Conservation (phyloP, 495 filamentous ascomycete genomes). For the Filosporella fistucella region DNA sequence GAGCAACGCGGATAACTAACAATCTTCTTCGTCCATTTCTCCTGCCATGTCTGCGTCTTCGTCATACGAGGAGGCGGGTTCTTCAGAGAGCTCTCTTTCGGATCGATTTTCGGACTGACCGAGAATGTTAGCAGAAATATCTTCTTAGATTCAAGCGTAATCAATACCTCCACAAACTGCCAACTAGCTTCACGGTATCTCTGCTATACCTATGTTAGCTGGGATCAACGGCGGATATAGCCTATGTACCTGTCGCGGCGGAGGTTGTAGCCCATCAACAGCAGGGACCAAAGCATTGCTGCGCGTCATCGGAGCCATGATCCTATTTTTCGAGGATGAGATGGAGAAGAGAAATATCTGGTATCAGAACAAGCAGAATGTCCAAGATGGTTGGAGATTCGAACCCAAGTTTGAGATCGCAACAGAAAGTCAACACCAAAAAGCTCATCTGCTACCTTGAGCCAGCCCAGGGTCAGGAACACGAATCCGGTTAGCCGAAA, state of each 20-base stretch:
- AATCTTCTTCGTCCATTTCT: constrained; percentile 8
- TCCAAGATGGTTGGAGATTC: no score
- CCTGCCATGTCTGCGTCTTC: constrained; percentile 17
- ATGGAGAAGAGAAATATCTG: no score
- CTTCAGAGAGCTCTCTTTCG: constrained; percentile 19
- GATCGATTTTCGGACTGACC: constrained; percentile 16
- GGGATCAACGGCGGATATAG: no score
- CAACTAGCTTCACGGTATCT: constrained; percentile 23
- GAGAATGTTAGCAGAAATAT: neutral
- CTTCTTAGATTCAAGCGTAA: neutral
- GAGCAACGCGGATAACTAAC: constrained; percentile 9
- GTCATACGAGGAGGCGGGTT: constrained; percentile 22
- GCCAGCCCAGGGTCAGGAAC: no score
- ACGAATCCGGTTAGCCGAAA: no score
- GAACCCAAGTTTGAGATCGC: no score
- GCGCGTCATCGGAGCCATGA: constrained; percentile 24
- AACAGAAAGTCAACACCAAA: no score
- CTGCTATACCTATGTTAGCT: constrained; percentile 8
- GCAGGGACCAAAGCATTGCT: constrained; percentile 14
- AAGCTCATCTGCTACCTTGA: no score
- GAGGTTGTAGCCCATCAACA: neutral
- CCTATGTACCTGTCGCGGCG: no score
- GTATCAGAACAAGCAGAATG: no score
- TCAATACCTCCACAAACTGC: constrained; percentile 20
- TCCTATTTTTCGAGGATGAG: no score